Evolutionary conservation across 202 grass and related monocot species (phyloP), one percentile per base, ranked within the genome.

Genomic region (Elaeis oleifera): DNA sequence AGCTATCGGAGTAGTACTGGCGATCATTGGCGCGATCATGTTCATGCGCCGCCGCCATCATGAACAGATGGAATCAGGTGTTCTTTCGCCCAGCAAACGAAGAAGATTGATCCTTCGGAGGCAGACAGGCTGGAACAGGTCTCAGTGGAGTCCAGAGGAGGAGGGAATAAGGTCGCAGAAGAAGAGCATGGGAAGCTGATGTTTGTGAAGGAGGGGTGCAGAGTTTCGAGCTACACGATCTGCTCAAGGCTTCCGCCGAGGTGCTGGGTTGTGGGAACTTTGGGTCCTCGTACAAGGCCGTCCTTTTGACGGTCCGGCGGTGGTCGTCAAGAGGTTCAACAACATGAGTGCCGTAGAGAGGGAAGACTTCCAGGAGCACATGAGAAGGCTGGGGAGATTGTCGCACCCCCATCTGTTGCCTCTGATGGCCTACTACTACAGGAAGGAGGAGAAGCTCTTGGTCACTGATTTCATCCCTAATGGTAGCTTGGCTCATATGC

Each of bases 291-390:
- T 68, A 68, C 53, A 68, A 68, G 28, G 65, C 65, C 18, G 16
- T 23, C 25, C 52, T 68, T 5, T 56, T 7, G 8, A 6, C 11
- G 65, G 65, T 14, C 51, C 27, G 4, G 9, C 5, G 27, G 27
- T 68, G 23, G 53, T 68, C 25, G 65, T 68, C 51, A 68, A 68
- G 65, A 68, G 65, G 52, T 68, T 68, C 27, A 56, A 21, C 28
- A 53, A 68, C 5, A 68, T 68, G 65, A 56, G 56, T 17, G 18
- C n/a, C 0, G 19, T 56, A 14, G 28, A 19, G 11, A 56, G 19
- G 36, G 65, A 68, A n/a, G 29, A 68, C 6, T 68, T 68, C 28
- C 27, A 68, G 27, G 52, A 68, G 29, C 65, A 68, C n/a, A 55
- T 68, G 65, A 16, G 9, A n/a, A 68, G 28, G 27, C 9, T 68